Evolutionary conservation across 1,284 basidiomycete species (phyloP).

Genomic region (Ceratobasidium papillatum): DNA sequence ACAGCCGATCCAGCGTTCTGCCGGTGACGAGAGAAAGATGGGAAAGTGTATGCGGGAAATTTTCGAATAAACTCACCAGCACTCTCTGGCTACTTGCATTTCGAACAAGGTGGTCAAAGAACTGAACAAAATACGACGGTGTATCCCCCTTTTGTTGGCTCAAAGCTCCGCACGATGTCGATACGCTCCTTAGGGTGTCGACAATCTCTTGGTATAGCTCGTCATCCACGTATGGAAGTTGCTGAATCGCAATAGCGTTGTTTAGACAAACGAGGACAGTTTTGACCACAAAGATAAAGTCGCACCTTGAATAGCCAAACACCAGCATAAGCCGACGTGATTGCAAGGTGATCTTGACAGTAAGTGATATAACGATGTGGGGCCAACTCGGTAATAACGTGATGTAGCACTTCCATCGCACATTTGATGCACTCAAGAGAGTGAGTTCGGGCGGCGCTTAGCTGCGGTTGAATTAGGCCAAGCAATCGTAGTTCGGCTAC

Average conservation of each 20-base stretch:
- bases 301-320: slow-evolving; percentile 32
- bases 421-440: slow-evolving; percentile 36
- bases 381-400: slow-evolving; percentile 4
- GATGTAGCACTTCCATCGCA: slow-evolving; percentile 18
- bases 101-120: slow-evolving; percentile 28
- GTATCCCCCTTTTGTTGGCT: slow-evolving; percentile 31
- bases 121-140: slow-evolving; percentile 31
- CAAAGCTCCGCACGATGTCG: background rate
- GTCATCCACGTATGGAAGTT: slow-evolving; percentile 30
- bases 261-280: background rate
- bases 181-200: background rate
- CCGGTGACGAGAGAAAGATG: background rate
- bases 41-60: background rate
- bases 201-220: slow-evolving; percentile 26
- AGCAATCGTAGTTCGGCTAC: slow-evolving; percentile 19
- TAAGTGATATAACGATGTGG: slow-evolving; percentile 19
- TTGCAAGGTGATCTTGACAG: slow-evolving; percentile 20
- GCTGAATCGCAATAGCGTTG: background rate
- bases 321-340: slow-evolving; percentile 19
- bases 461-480: slow-evolving; percentile 13
- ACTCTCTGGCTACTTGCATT: slow-evolving; percentile 6
- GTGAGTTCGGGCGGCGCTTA: slow-evolving; percentile 20
- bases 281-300: background rate
- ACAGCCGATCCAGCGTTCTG: background rate
- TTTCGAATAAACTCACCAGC: background rate